Conservation (phyloP, 139 green algal species). For the Chlamydomonas sp. region DNA sequence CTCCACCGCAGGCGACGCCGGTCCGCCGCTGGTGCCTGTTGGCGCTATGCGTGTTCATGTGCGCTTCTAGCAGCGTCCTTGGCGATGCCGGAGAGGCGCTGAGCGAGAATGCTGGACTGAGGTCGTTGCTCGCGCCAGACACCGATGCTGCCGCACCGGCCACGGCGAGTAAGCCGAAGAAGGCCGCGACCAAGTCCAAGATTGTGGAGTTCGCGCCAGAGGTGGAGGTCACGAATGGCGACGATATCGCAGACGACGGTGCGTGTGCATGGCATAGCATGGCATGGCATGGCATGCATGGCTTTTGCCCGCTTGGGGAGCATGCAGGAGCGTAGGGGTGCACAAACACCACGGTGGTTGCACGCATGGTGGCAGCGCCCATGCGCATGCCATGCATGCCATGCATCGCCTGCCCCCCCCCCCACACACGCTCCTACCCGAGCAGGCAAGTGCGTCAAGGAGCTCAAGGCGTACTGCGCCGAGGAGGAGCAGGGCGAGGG, state of each 20-base stretch:
- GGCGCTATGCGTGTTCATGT: too few relatives aligned
- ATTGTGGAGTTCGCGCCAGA: conserved; percentile 28
- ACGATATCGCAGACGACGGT: conserved; percentile 40
- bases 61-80: too few relatives aligned
- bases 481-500: conserved; percentile 8
- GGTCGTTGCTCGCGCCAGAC: too few relatives aligned
- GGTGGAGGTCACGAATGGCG: conserved; percentile 30
- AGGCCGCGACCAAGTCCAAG: conserved; percentile 15
- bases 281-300: not conserved
- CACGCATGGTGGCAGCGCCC: not conserved
- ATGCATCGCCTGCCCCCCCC: not conserved
- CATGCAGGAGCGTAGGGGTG: too few relatives aligned
- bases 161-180: too few relatives aligned
- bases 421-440: not conserved
- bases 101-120: too few relatives aligned
- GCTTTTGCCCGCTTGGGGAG: too few relatives aligned
- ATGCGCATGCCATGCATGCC: not conserved
- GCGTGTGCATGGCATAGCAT: not conserved
- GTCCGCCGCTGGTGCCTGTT: too few relatives aligned
- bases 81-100: too few relatives aligned
- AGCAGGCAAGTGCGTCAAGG: conserved; percentile 38
- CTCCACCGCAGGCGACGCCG: too few relatives aligned
- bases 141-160: too few relatives aligned
- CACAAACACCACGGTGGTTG: not conserved
- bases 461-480: conserved; percentile 53